Percentiles rank a stretch among this genome's conserved stretches.
These are phyloP conservation scores for Salicornia ramosissima DNA, from an alignment of 148 eudicot genomes.

Conservation along the genomic window DNA sequence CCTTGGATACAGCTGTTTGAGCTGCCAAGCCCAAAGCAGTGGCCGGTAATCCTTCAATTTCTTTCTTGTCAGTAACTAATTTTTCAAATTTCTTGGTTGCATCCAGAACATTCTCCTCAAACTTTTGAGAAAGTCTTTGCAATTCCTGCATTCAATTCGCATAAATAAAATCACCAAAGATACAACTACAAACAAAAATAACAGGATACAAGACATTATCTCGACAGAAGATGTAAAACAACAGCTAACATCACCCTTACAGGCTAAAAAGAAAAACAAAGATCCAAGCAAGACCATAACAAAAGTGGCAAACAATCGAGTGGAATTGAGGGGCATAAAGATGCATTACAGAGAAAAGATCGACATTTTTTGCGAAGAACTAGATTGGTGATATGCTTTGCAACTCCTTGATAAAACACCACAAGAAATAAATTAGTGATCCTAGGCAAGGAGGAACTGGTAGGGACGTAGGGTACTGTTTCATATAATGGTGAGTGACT, in stretches of 20 bases:
- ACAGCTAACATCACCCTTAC: no score
- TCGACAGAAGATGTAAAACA: no score
- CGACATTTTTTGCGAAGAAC: no score
- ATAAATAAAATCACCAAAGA: slow-evolving; percentile 8
- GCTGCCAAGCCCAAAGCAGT: slow-evolving; percentile 92
- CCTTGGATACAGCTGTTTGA: slow-evolving; percentile 94
- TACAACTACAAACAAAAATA: neutral
- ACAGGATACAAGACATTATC: neutral
- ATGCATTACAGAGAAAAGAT: no score
- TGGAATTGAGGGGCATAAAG: neutral
- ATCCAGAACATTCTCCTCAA: slow-evolving; percentile 91
- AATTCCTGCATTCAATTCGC: slow-evolving; percentile 50
- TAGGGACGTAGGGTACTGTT: neutral
- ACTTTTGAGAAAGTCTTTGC: slow-evolving; percentile 74
- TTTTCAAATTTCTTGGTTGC: slow-evolving; percentile 97
- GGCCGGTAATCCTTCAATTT: slow-evolving; percentile 86
- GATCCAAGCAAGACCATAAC: no score
- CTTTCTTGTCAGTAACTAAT: slow-evolving; percentile 74
- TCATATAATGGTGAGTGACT: neutral
- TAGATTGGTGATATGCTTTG: neutral
- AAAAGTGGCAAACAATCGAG: no score
- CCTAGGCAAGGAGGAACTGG: neutral
- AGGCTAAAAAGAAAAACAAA: no score
- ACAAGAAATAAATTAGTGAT: neutral
- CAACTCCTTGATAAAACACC: neutral